A percentile compares a stretch with the other conserved stretches of the same genome.
Conservation (phyloP, 164 flowering plant genomes). For the Chimonanthus praecox region DNA sequence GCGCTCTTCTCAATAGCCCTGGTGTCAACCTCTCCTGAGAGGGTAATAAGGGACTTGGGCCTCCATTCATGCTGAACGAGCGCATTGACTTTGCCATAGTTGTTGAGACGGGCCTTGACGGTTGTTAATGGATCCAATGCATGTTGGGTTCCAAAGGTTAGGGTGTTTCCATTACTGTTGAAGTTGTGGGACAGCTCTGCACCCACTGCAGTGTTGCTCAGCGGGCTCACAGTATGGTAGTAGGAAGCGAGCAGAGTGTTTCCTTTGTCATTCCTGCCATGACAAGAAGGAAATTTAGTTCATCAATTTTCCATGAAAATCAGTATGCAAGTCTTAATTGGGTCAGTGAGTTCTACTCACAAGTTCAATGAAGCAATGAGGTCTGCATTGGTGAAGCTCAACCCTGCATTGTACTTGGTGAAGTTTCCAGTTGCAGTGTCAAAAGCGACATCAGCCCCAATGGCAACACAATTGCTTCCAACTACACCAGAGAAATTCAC, state of each 20-base stretch:
- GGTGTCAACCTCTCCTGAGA: slow-evolving; percentile 82
- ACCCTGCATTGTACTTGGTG: slow-evolving; percentile 54
- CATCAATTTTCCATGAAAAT: neutral
- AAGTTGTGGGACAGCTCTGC: slow-evolving; percentile 66
- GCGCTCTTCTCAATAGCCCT: slow-evolving; percentile 72
- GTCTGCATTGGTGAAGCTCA: slow-evolving; percentile 47
- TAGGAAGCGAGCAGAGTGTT: slow-evolving; percentile 65
- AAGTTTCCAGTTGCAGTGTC: slow-evolving; percentile 63
- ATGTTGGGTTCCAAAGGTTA: slow-evolving; percentile 79
- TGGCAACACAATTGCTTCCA: slow-evolving; percentile 37
- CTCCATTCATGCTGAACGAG: slow-evolving; percentile 89
- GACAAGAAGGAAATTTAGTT: neutral
- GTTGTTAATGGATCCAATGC: slow-evolving; percentile 61
- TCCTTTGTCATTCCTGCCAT: slow-evolving; percentile 62
- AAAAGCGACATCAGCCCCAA: slow-evolving; percentile 63
- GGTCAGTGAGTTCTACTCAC: slow-evolving; percentile 36
- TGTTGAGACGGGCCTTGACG: slow-evolving; percentile 70
- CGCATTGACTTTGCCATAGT: slow-evolving; percentile 63
- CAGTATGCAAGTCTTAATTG: neutral
- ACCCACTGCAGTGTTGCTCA: slow-evolving; percentile 74
- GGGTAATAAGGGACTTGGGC: slow-evolving; percentile 66
- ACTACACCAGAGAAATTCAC: slow-evolving; percentile 68
- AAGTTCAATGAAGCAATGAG: slow-evolving; percentile 58
- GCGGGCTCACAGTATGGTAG: slow-evolving; percentile 56
- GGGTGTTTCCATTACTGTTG: slow-evolving; percentile 59